Percentiles rank a stretch among this genome's conserved stretches.
phyloP scores from a whole-genome alignment of 768 basidiomycete genomes.

The Termitomyces sp. region DNA sequence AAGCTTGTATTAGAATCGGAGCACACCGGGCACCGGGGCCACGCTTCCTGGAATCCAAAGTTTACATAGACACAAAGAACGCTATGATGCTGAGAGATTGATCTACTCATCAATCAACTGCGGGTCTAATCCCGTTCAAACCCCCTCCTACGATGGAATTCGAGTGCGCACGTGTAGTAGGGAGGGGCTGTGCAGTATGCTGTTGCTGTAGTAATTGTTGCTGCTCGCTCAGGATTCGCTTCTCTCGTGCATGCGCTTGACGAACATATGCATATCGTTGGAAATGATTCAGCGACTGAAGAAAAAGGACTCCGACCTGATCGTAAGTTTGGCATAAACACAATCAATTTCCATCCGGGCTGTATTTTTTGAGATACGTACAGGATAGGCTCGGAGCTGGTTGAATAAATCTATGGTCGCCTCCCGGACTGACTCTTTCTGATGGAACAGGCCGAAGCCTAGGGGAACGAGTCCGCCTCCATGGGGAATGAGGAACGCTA shows the following conservation, averaged over 20 bases:
- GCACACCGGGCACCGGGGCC: background rate
- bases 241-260: conserved; percentile 67
- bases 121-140: background rate
- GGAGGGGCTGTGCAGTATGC: conserved; percentile 13
- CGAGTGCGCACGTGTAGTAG: conserved; percentile 23
- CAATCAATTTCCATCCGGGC: background rate
- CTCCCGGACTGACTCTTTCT: conserved; percentile 68
- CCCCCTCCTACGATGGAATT: conserved; percentile 21
- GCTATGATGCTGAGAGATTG: background rate
- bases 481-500: conserved; percentile 70
- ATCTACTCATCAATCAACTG: background rate
- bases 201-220: conserved; percentile 21
- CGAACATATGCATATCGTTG: conserved; percentile 85
- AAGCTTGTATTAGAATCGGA: too few relatives aligned
- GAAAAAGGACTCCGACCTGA: conserved; percentile 74
- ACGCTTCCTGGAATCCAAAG: background rate
- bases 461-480: conserved; percentile 80
- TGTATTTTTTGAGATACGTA: conserved; percentile 29
- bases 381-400: conserved; percentile 69
- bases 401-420: conserved; percentile 82
- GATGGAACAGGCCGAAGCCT: conserved; percentile 90
- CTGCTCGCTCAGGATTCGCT: conserved; percentile 22
- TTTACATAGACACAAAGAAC: background rate
- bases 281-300: conserved; percentile 82
- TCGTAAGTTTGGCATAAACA: background rate